Evolutionary conservation across 148 eudicot genomes (phyloP).

Genomic region (Fagopyrum homotropicum): DNA sequence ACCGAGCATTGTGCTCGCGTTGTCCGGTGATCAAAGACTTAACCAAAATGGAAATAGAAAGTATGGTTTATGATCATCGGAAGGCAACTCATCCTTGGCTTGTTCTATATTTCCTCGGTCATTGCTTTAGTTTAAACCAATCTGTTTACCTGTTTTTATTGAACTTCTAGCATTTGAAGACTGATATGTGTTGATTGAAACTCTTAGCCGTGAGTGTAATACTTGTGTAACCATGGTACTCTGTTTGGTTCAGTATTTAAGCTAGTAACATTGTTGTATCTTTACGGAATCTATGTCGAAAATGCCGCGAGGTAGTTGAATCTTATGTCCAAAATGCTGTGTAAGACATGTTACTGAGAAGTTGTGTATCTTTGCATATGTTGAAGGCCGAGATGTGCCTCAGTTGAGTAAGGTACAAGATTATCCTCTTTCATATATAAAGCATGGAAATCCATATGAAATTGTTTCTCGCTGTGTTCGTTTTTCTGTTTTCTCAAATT

Average conservation of each 20-base stretch:
- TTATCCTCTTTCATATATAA: too few relatives aligned
- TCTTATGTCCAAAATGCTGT: too few relatives aligned
- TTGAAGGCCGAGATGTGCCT: too few relatives aligned
- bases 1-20: conserved; percentile 34
- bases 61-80: conserved; percentile 17
- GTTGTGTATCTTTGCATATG: too few relatives aligned
- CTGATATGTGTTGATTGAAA: conserved; percentile 7
- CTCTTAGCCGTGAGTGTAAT: neutral
- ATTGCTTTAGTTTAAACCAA: neutral
- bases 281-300: too few relatives aligned
- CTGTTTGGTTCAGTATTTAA: neutral
- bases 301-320: too few relatives aligned
- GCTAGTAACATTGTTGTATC: too few relatives aligned
- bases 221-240: neutral
- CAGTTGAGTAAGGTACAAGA: too few relatives aligned
- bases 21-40: conserved; percentile 42
- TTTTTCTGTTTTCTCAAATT: too few relatives aligned
- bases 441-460: too few relatives aligned
- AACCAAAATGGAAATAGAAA: neutral
- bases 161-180: conserved; percentile 3
- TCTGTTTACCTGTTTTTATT: neutral
- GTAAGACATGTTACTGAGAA: too few relatives aligned
- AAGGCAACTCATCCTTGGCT: conserved; percentile 99
- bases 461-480: too few relatives aligned
- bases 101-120: conserved; percentile 4